These are phyloP conservation scores for Porogramme epimiltina DNA, from an alignment of 1,284 basidiomycete species.

Conservation along the genomic window DNA sequence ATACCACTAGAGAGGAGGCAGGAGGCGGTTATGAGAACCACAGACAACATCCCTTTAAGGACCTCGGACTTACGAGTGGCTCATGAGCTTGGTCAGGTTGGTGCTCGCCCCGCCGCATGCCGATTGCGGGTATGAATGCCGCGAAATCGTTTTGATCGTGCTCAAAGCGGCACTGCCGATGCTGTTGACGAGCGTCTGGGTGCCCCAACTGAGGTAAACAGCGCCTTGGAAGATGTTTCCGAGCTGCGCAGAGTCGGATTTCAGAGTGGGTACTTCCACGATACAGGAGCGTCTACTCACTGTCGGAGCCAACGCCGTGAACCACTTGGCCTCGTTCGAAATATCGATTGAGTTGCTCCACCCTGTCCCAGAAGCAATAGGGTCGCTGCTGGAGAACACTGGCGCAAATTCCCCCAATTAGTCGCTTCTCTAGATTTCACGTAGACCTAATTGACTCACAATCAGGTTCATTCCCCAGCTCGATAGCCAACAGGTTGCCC, in stretches of 20 bases:
- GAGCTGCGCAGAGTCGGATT: constrained; percentile 24
- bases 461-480: constrained; percentile 48
- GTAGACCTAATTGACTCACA: constrained; percentile 28
- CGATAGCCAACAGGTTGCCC: constrained; percentile 40
- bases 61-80: constrained; percentile 37
- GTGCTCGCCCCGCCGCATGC: constrained; percentile 45
- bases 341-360: constrained; percentile 39
- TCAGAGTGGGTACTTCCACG: neutral
- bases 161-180: constrained; percentile 35
- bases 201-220: constrained; percentile 45
- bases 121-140: constrained; percentile 48
- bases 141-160: constrained; percentile 40
- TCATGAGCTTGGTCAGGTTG: constrained; percentile 41
- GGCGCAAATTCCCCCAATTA: no score
- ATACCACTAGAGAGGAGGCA: constrained; percentile 31
- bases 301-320: constrained; percentile 35
- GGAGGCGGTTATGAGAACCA: neutral
- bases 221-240: constrained; percentile 45
- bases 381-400: constrained; percentile 35
- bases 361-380: constrained; percentile 30
- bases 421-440: neutral
- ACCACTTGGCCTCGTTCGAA: constrained; percentile 40
- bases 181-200: constrained; percentile 35
- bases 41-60: neutral
- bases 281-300: constrained; percentile 21